Conservation (phyloP, 495 filamentous ascomycete genomes). For the Daldinia concentrica region DNA sequence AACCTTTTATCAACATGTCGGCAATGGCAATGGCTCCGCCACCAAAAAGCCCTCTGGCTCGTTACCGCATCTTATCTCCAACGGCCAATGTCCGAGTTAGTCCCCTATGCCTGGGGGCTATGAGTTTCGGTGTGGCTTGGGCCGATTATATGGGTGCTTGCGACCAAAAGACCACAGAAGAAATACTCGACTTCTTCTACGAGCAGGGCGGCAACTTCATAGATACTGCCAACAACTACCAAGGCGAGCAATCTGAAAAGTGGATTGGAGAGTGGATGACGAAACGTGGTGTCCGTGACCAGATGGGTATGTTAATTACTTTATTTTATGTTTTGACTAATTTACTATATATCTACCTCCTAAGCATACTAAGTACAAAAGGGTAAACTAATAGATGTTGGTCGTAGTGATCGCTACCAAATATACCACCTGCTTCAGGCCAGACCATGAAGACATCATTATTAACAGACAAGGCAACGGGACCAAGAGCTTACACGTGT, state of each 20-base stretch:
- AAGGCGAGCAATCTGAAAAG: slow-evolving; percentile 71
- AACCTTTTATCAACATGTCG: slow-evolving; percentile 4
- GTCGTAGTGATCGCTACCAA: slow-evolving; percentile 73
- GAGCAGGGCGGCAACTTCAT: slow-evolving; percentile 78
- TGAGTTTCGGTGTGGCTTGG: slow-evolving; percentile 71
- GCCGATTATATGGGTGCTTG: slow-evolving; percentile 65
- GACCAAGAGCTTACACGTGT: slow-evolving; percentile 65
- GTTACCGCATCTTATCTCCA: slow-evolving; percentile 68
- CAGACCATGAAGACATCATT: slow-evolving; percentile 57
- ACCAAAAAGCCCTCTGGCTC: slow-evolving; percentile 61
- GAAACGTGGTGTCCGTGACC: slow-evolving; percentile 51
- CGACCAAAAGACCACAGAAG: slow-evolving; percentile 67
- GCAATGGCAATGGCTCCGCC: slow-evolving; percentile 43
- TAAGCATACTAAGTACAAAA: too few relatives aligned
- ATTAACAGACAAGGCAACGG: slow-evolving; percentile 67
- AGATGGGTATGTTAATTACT: slow-evolving; percentile 47
- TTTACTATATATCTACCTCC: too few relatives aligned
- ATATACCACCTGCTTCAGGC: slow-evolving; percentile 63
- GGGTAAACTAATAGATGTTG: not conserved
- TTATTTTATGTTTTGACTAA: not conserved
- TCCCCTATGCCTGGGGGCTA: slow-evolving; percentile 68
- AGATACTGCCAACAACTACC: slow-evolving; percentile 78
- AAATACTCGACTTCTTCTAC: slow-evolving; percentile 74
- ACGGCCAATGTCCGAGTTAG: slow-evolving; percentile 66
- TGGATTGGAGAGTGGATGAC: slow-evolving; percentile 84